Evolutionary conservation across 495 filamentous ascomycete species (phyloP).

Genomic region (Neurospora terricola): DNA sequence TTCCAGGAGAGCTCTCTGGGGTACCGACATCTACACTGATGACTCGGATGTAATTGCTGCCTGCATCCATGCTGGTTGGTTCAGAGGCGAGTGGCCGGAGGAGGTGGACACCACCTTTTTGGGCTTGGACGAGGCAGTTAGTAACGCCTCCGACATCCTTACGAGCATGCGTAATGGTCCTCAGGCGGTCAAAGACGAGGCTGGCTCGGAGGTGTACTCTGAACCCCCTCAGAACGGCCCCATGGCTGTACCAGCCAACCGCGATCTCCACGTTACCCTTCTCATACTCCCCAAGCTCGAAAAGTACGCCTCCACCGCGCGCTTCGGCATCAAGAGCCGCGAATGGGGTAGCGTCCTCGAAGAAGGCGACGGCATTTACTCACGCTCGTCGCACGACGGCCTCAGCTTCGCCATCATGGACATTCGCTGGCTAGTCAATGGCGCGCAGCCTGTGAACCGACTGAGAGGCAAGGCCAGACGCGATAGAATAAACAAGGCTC

Average conservation of each 20-base stretch:
- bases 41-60: conserved; percentile 91
- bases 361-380: conserved; percentile 9
- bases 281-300: conserved; percentile 72
- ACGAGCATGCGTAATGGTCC: neutral
- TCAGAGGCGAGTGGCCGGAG: conserved; percentile 76
- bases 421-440: conserved; percentile 71
- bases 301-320: conserved; percentile 59
- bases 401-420: conserved; percentile 76
- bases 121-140: conserved; percentile 42
- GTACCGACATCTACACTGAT: conserved; percentile 88
- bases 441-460: conserved; percentile 49
- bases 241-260: conserved; percentile 43
- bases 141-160: neutral
- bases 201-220: conserved; percentile 25
- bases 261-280: conserved; percentile 75
- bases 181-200: neutral
- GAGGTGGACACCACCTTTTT: conserved; percentile 58
- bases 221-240: conserved; percentile 40
- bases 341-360: conserved; percentile 49
- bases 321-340: conserved; percentile 72
- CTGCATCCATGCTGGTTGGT: conserved; percentile 87
- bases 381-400: conserved; percentile 59
- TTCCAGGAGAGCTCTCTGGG: conserved; percentile 69
- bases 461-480: conserved; percentile 36
- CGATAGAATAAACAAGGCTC: conserved; percentile 39